Evolutionary conservation across 1,284 basidiomycete species (phyloP).

Genomic region (Xanthoconium separans): DNA sequence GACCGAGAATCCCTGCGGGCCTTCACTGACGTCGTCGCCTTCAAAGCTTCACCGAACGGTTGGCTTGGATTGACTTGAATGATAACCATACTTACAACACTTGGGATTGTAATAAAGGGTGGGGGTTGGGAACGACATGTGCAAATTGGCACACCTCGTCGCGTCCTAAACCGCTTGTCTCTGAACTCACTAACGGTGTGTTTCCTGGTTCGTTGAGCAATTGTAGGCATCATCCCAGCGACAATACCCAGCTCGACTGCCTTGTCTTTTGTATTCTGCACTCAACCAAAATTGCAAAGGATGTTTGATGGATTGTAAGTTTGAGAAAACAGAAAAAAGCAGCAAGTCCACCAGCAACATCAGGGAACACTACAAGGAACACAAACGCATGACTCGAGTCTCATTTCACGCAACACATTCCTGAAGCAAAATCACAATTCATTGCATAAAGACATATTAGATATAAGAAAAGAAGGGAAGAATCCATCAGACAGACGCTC

Average conservation of each 20-base stretch:
- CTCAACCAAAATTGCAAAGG: constrained; percentile 69
- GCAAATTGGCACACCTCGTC: no score
- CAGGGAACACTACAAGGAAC: constrained; percentile 22
- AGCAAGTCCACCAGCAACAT: constrained; percentile 11
- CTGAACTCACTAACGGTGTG: constrained; percentile 90
- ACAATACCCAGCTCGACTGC: constrained; percentile 15
- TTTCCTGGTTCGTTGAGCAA: constrained; percentile 65
- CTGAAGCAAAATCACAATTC: no score
- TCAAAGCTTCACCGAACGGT: no score
- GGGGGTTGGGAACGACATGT: no score
- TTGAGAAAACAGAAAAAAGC: constrained; percentile 40
- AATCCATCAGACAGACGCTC: constrained; percentile 74
- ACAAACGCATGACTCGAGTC: no score
- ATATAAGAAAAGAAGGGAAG: background rate
- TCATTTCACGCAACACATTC: no score
- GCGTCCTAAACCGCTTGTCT: no score
- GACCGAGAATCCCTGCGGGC: constrained; percentile 1
- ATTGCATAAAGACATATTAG: background rate
- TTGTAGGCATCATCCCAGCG: background rate
- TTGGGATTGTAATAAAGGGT: no score
- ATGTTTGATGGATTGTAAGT: constrained; percentile 43
- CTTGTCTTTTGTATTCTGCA: constrained; percentile 49
- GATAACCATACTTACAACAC: no score
- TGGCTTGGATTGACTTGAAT: no score
- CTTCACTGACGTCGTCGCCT: background rate